A percentile compares a stretch with the other conserved stretches of the same genome.
Conservation (phyloP, 176 grass and related monocot genomes). For the Eleusine coracana region DNA sequence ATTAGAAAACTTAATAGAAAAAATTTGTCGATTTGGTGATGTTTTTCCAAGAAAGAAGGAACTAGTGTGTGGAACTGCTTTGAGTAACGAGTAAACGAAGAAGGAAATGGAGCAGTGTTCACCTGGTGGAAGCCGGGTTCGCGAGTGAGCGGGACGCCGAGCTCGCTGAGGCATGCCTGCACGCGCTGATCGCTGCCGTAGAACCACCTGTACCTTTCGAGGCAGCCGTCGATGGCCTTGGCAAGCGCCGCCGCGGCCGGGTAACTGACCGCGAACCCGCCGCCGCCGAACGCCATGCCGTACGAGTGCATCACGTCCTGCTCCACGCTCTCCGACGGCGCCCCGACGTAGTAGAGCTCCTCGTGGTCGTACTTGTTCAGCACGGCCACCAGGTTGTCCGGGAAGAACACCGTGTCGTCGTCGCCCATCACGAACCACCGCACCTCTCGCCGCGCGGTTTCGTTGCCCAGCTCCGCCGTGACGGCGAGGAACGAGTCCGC, state of each 20-base stretch:
- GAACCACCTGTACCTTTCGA: constrained; percentile 63
- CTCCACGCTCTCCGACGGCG: constrained; percentile 95
- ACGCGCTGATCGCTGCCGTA: constrained; percentile 96
- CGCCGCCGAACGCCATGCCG: constrained; percentile 92
- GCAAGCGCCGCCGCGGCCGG: constrained; percentile 72
- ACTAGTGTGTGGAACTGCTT: neutral
- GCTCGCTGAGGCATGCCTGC: constrained; percentile 77
- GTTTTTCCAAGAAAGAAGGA: neutral
- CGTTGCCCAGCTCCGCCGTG: constrained; percentile 32
- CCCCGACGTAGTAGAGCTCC: constrained; percentile 93
- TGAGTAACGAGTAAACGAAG: neutral
- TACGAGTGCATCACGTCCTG: constrained; percentile 89
- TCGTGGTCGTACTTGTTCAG: constrained; percentile 90
- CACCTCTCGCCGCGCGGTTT: constrained; percentile 12
- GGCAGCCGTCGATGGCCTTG: constrained; percentile 67
- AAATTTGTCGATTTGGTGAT: neutral
- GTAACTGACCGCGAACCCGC: constrained; percentile 87
- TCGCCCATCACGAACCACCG: constrained; percentile 98
- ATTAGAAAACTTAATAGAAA: neutral
- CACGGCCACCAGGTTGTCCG: constrained; percentile 74
- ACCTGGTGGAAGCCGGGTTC: constrained; percentile 99
- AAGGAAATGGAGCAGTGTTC: neutral
- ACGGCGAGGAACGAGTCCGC: constrained; percentile 64
- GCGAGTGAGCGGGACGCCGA: constrained; percentile 84
- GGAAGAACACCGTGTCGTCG: constrained; percentile 98